Evolutionary conservation across 148 eudicot species (phyloP).

Genomic region (Silene uniflora): DNA sequence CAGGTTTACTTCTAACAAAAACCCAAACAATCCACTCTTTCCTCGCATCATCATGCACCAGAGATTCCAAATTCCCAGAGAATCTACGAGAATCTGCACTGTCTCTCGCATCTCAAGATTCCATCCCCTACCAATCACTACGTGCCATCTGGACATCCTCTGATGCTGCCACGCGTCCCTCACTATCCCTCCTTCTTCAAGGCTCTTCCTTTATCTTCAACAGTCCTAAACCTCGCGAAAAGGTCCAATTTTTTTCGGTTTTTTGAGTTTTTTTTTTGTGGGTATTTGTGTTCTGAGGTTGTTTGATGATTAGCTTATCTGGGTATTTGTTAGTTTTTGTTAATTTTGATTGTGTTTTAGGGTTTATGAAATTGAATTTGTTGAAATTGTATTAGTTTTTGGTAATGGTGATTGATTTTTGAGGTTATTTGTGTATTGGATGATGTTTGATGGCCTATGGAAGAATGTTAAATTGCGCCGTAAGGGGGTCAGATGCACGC

Average conservation of each 20-base stretch:
- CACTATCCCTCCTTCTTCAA: slow-evolving; percentile 40
- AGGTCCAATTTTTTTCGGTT: slow-evolving; percentile 34
- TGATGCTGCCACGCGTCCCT: slow-evolving; percentile 42
- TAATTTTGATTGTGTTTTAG: not conserved
- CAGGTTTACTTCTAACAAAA: slow-evolving; percentile 49
- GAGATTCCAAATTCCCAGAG: slow-evolving; percentile 29
- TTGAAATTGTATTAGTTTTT: not conserved
- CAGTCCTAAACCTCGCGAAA: slow-evolving; percentile 76
- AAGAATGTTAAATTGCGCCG: too few species aligned
- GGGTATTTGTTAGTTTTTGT: not conserved
- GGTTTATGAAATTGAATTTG: slow-evolving; percentile 2
- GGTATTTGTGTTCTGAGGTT: slow-evolving; percentile 6
- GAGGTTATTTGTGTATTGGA: not conserved
- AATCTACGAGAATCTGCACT: slow-evolving; percentile 43
- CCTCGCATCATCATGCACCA: slow-evolving; percentile 34
- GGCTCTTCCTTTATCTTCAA: slow-evolving; percentile 51
- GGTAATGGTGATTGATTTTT: not conserved
- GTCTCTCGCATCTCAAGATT: slow-evolving; percentile 41
- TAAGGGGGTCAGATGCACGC: too few species aligned
- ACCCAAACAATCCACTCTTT: slow-evolving; percentile 47
- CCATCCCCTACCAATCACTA: slow-evolving; percentile 56
- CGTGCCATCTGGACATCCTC: slow-evolving; percentile 63
- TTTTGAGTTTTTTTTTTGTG: not conserved
- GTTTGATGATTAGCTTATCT: not conserved
- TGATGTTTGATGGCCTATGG: not conserved